Evolutionary conservation across 768 basidiomycete genomes (phyloP).

Genomic region (Cyclocybe aegerita): DNA sequence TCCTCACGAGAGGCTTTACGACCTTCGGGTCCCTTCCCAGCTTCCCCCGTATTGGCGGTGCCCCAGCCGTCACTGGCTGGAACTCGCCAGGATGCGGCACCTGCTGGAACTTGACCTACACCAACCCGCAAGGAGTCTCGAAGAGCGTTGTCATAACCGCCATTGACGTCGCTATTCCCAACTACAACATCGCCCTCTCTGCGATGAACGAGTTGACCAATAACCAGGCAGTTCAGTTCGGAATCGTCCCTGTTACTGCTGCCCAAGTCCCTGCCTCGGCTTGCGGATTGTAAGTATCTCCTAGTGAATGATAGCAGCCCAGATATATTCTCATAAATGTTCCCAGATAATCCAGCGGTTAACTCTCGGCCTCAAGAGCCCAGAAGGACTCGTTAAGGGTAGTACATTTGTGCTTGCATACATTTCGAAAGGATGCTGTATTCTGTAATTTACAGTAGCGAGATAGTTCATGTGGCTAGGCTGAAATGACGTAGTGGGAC

Average conservation of each 20-base stretch:
- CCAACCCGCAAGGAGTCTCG: slow-evolving; percentile 23
- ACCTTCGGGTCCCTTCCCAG: slow-evolving; percentile 52
- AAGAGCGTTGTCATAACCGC: slow-evolving; percentile 48
- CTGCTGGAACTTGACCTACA: slow-evolving; percentile 60
- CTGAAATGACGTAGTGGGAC: too few relatives aligned
- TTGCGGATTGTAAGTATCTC: slow-evolving; percentile 43
- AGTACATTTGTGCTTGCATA: too few relatives aligned
- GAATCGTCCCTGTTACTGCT: slow-evolving; percentile 45
- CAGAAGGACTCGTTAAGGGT: too few relatives aligned
- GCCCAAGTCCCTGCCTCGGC: slow-evolving; percentile 40
- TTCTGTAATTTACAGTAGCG: too few relatives aligned
- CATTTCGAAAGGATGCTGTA: too few relatives aligned
- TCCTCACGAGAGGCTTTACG: slow-evolving; percentile 42
- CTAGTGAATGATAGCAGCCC: not conserved
- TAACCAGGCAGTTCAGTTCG: slow-evolving; percentile 43
- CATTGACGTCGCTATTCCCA: slow-evolving; percentile 47
- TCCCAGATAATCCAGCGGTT: not conserved
- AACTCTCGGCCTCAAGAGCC: too few relatives aligned
- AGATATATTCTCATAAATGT: not conserved
- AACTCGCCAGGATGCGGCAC: slow-evolving; percentile 55
- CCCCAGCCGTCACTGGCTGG: slow-evolving; percentile 47
- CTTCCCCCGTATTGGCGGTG: slow-evolving; percentile 63
- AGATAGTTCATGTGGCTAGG: too few relatives aligned
- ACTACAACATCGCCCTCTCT: slow-evolving; percentile 46
- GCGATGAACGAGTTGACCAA: slow-evolving; percentile 59